These are phyloP conservation scores for Zelonia costaricensis DNA, from an alignment of 208 protist species.

Conservation along the genomic window DNA sequence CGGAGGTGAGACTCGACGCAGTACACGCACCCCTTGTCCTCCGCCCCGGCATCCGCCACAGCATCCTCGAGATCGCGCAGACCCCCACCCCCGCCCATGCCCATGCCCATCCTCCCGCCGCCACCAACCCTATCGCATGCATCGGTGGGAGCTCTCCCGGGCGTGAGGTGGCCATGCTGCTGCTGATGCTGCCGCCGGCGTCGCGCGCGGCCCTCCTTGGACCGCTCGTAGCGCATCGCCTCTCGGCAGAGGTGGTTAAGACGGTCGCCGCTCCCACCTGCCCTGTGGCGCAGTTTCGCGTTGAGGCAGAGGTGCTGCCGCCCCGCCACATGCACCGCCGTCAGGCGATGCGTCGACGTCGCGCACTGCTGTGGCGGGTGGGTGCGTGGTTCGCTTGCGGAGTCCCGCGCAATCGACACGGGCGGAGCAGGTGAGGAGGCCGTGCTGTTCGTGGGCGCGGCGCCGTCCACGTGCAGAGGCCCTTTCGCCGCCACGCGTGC, in stretches of 20 bases:
- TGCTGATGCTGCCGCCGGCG: conserved; percentile 24
- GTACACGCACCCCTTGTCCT: conserved; percentile 45
- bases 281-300: conserved; percentile 29
- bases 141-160: too few species aligned
- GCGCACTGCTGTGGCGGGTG: conserved; percentile 3
- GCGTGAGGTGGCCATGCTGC: not conserved
- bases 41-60: not conserved
- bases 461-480: not conserved
- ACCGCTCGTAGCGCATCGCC: conserved; percentile 77
- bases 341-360: conserved; percentile 33
- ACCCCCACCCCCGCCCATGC: too few species aligned
- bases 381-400: too few species aligned
- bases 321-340: conserved; percentile 88
- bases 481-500: not conserved
- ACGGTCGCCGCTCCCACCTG: conserved; percentile 25
- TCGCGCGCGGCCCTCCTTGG: conserved; percentile 35
- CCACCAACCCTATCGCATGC: too few species aligned
- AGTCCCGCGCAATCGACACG: too few species aligned
- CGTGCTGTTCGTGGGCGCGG: not conserved
- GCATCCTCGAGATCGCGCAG: not conserved
- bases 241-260: conserved; percentile 95
- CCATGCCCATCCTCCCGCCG: too few species aligned
- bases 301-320: conserved; percentile 94
- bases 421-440: too few species aligned
- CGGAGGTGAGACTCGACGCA: conserved; percentile 33